Conservation (phyloP, 164 flowering plant genomes). For the Vitis amurensis region DNA sequence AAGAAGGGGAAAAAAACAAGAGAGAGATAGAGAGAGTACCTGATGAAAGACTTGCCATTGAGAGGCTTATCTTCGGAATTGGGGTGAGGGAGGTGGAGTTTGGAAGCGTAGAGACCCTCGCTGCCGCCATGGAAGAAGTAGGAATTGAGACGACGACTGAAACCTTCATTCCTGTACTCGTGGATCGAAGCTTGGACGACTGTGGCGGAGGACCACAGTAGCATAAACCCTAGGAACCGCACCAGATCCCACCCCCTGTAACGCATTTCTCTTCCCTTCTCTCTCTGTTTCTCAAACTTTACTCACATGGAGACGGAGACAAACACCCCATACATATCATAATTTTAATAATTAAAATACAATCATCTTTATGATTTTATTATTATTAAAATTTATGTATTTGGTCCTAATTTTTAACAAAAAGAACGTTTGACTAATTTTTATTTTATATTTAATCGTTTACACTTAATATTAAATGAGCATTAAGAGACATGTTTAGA, state of each 20-base stretch:
- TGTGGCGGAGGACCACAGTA: not conserved
- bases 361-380: too few species aligned
- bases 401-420: too few species aligned
- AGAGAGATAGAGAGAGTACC: conserved; percentile 26
- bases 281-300: conserved; percentile 6
- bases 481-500: too few species aligned
- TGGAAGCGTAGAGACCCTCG: conserved; percentile 79
- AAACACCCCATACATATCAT: too few species aligned
- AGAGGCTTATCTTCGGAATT: conserved; percentile 36
- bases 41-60: conserved; percentile 71
- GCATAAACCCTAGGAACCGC: conserved; percentile 20
- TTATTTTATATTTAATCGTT: too few species aligned
- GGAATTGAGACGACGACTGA: conserved; percentile 56
- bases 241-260: not conserved
- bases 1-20: not conserved
- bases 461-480: too few species aligned
- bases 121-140: conserved; percentile 94
- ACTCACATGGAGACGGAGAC: not conserved
- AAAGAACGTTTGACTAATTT: too few species aligned
- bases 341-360: too few species aligned
- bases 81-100: conserved; percentile 9
- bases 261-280: not conserved
- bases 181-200: conserved; percentile 57
- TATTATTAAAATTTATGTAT: too few species aligned
- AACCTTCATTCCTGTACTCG: conserved; percentile 55